These are phyloP conservation scores for Iodosphaeria phyllophila DNA, from an alignment of 2,329 filamentous ascomycete genomes.

Conservation along the genomic window DNA sequence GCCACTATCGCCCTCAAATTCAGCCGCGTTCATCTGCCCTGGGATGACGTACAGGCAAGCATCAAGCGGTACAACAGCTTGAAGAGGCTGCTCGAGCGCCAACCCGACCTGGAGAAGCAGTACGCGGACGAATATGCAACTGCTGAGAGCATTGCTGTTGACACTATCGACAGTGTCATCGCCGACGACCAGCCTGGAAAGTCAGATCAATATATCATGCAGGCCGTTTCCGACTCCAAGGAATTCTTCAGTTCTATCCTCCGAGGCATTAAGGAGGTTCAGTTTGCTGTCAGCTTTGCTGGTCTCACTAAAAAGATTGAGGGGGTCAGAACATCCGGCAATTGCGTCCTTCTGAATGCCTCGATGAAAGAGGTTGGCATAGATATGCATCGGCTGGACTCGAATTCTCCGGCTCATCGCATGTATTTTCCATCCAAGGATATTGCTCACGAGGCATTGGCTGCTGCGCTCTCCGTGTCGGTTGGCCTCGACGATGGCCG, in stretches of 20 bases:
- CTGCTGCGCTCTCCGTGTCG: slow-evolving; percentile 82
- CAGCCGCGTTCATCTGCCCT: slow-evolving; percentile 75
- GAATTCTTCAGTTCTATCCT: slow-evolving; percentile 83
- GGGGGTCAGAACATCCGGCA: slow-evolving; percentile 43
- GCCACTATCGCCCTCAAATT: slow-evolving; percentile 81
- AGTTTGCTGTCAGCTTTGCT: slow-evolving; percentile 84
- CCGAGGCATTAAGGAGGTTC: slow-evolving; percentile 85
- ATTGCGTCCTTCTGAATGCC: slow-evolving; percentile 65
- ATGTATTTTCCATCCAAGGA: slow-evolving; percentile 96
- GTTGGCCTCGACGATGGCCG: slow-evolving; percentile 83
- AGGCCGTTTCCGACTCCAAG: slow-evolving; percentile 77
- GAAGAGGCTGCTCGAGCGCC: slow-evolving; percentile 26
- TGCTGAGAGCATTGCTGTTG: slow-evolving; percentile 35
- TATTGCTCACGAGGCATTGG: slow-evolving; percentile 82
- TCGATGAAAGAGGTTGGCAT: slow-evolving; percentile 95
- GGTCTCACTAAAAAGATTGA: slow-evolving; percentile 68
- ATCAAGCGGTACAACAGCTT: slow-evolving; percentile 33
- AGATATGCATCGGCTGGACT: slow-evolving; percentile 79
- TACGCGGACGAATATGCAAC: slow-evolving; percentile 13
- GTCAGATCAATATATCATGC: slow-evolving; percentile 48
- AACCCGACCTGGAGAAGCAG: slow-evolving; percentile 25
- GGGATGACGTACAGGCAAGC: slow-evolving; percentile 62
- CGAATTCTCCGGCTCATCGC: slow-evolving; percentile 81
- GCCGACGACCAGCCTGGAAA: slow-evolving; percentile 57
- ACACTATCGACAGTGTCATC: slow-evolving; percentile 54